Conservation (phyloP, 192 early-diverging fungal species). For the Coemansia sp. region DNA sequence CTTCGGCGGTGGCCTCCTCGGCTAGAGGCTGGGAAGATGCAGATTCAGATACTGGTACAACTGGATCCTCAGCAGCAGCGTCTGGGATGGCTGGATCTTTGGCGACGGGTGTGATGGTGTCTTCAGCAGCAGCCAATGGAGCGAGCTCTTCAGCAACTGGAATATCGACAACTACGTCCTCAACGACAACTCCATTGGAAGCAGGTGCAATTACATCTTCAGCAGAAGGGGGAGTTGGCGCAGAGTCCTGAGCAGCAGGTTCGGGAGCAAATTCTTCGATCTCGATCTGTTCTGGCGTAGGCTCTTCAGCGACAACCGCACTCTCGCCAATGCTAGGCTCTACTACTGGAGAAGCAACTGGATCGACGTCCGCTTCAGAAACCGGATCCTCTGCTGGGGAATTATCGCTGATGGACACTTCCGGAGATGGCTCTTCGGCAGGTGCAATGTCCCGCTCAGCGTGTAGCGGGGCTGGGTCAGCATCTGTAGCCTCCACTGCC, state of each 20-base stretch:
- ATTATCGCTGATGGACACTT: not conserved
- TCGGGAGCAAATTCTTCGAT: not conserved
- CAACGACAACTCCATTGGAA: constrained; percentile 3
- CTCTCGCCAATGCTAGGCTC: constrained; percentile 4
- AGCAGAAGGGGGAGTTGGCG: not conserved
- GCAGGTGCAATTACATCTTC: constrained; percentile 1
- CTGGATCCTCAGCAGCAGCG: not conserved
- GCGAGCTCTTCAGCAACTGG: not conserved
- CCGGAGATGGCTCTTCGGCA: not conserved
- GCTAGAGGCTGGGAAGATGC: not conserved
- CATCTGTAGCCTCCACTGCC: not conserved
- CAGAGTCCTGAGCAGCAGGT: not conserved
- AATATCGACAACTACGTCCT: not conserved
- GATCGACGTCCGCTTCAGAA: not conserved
- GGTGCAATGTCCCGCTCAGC: not conserved
- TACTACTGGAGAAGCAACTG: not conserved
- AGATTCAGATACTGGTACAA: too few species aligned
- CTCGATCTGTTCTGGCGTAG: not conserved
- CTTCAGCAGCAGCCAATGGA: too few species aligned
- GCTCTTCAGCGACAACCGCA: not conserved
- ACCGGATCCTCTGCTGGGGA: not conserved
- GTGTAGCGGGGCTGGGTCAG: not conserved
- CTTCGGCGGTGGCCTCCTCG: not conserved
- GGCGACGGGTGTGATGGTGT: too few species aligned
- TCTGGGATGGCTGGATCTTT: too few species aligned